Conservation (phyloP, 2,329 filamentous ascomycete genomes). For the Colletotrichum theobromicola region DNA sequence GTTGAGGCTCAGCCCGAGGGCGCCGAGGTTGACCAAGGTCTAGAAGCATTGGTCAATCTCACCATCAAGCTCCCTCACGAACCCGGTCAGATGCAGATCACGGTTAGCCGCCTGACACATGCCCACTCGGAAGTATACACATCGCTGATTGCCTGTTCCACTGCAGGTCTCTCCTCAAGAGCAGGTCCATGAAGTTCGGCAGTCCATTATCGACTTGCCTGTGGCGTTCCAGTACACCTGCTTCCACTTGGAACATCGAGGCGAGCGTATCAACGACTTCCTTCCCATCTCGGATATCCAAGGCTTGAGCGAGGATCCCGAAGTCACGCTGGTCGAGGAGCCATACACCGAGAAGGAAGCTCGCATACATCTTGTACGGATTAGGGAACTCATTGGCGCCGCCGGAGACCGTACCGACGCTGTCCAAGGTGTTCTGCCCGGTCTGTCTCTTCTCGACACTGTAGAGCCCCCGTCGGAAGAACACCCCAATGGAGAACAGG, state of each 20-base stretch:
- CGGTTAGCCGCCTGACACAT: slow-evolving; percentile 59
- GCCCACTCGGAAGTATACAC: neutral
- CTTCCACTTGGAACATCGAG: slow-evolving; percentile 94
- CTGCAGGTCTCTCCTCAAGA: slow-evolving; percentile 86
- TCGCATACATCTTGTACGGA: slow-evolving; percentile 88
- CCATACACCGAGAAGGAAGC: slow-evolving; percentile 99
- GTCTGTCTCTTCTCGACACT: slow-evolving; percentile 84
- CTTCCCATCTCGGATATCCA: slow-evolving; percentile 89
- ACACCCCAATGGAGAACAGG: slow-evolving; percentile 49
- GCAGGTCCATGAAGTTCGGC: slow-evolving; percentile 95
- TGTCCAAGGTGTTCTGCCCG: slow-evolving; percentile 84
- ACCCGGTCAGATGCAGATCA: slow-evolving; percentile 81
- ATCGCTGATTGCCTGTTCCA: neutral
- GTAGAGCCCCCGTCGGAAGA: slow-evolving; percentile 57
- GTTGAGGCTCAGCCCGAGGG: neutral
- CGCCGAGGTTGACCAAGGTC: slow-evolving; percentile 10
- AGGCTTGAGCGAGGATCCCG: slow-evolving; percentile 76
- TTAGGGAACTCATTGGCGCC: slow-evolving; percentile 91
- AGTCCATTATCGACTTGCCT: slow-evolving; percentile 93
- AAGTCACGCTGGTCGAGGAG: slow-evolving; percentile 85
- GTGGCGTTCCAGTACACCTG: slow-evolving; percentile 96
- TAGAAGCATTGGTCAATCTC: slow-evolving; percentile 60
- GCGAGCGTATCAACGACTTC: slow-evolving; percentile 92
- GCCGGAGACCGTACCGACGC: slow-evolving; percentile 87
- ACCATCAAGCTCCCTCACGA: slow-evolving; percentile 83